Evolutionary conservation across 2,329 filamentous ascomycete species (phyloP), one percentile per base, ranked within the genome.

Genomic region (Macrophomina phaseolina): DNA sequence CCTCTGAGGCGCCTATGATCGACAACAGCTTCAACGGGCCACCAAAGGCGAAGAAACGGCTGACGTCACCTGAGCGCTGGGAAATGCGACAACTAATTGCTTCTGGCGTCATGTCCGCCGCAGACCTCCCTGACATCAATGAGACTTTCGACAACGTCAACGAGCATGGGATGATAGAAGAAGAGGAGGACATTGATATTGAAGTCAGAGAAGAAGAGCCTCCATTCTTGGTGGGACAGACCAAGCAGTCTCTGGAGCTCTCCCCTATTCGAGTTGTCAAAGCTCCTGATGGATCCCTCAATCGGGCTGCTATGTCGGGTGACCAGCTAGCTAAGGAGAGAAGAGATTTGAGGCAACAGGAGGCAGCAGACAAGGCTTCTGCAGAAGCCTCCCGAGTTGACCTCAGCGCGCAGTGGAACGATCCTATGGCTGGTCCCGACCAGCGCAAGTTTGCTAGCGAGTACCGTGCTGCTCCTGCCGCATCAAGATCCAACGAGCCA

Each of bases 31-130:
- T 75, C 56, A 82, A 83, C 48, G 82, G 83, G 7, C 84, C 83
- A 0, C 82, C 84, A 70, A 86, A 84, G 53, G 90, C 90, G 65
- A 93, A 92, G 77, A 99, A 99, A 82, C 87, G 95, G 63, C 90
- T 98, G 90, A 98, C 94, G 0, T 97, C 94, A 14, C 95, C 95
- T 1, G 95, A 99, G 76, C 85, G 95, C 75, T 99, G 95, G 94
- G 95, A 99, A 77, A 97, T 99, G 69, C 89, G 94, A 69, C 95
- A 99, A 75, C 84, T 99, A 63, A 98, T 99, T 74, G 93, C 94
- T 3, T 97, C 95, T 4, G 95, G 96, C 53, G 94, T 96, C 8
- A 91, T 93, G 18, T 97, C 95, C 72, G 94, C 93, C 0, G 91
- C 92, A 0, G 94, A 98, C 72, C 97, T 97, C 75, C 95, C 95